Base-by-base conservation (phyloP, 805 yeast species). In the Saccharomycopsis fibuligera region DNA sequence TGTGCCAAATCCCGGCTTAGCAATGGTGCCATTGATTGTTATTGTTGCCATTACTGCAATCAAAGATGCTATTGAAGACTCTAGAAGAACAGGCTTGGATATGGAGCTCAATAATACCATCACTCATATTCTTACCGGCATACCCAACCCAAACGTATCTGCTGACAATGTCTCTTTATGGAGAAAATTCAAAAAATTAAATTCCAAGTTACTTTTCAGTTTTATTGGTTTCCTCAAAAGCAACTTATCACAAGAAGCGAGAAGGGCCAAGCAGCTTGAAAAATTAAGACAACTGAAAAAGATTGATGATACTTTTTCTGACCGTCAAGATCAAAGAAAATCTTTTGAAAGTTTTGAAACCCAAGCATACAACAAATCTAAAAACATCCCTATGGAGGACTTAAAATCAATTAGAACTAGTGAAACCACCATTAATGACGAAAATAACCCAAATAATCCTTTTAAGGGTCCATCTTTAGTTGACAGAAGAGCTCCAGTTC, bases 61-160 rank as follows among this genome's bases (percentile, higher is more conserved):
- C 50, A 83, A 83, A 58, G 95, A 86, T 65, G 93, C 87, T 1
- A 66, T 86, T 39, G 95, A 86, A 64, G 95, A 86, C 63, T 83
- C 86, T 8, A 70, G 88, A 62, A 74, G 95, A 66, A 81, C 88
- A 0, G 69, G 74, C 2, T 66, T 80, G 36, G 95, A 86, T 65
- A 65, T 82, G 61, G 88, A 85, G 62, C 78, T 86, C 33, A 86
- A 86, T 62, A 86, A 86, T 62, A 85, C 84, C 44, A 67, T 71
- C 30, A 83, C 89, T 0, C 88, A 83, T 61, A 77, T 83, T 40
- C 68, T 85, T 37, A 60, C 62, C 44, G 78, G 83, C 44, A 58
- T 77, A 38, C 65, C 65, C 29, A 86, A 86, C 62, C 67, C 69
- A 17, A 85, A 86, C 59, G 78, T 79, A 19, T 70, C 75, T 33